These are phyloP conservation scores for Xylaria multiplex DNA, from an alignment of 2,329 filamentous ascomycete species.

Conservation along the genomic window DNA sequence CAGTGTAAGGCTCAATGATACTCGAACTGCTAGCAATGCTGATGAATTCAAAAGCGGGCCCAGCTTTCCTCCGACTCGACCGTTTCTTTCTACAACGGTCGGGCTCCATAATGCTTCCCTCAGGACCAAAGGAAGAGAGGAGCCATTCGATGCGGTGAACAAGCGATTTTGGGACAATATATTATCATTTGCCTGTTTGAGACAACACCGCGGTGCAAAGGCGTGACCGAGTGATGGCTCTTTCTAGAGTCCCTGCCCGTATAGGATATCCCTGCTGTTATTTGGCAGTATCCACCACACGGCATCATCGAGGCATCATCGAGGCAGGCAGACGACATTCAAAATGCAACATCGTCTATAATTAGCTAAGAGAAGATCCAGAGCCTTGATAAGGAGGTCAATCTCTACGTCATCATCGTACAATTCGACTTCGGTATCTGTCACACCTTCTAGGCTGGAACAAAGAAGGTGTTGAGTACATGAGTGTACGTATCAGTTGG, in stretches of 20 bases:
- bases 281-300: not conserved
- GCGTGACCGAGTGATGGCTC: not conserved
- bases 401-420: no score
- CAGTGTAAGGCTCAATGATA: not conserved
- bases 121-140: no score
- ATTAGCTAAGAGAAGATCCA: not conserved
- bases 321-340: not conserved
- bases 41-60: constrained; percentile 1
- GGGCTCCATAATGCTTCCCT: not conserved
- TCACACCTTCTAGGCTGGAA: no score
- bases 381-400: no score
- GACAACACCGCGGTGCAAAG: not conserved
- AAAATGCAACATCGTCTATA: constrained; percentile 1
- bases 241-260: not conserved
- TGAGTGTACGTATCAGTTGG: no score
- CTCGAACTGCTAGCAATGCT: not conserved
- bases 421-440: no score
- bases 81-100: not conserved
- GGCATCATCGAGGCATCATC: not conserved
- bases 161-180: no score
- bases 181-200: not conserved
- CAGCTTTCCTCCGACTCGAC: not conserved
- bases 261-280: not conserved
- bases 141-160: no score
- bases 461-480: no score